These are phyloP conservation scores for Sordaria brevicollis DNA, from an alignment of 495 filamentous ascomycete genomes.

Conservation along the genomic window DNA sequence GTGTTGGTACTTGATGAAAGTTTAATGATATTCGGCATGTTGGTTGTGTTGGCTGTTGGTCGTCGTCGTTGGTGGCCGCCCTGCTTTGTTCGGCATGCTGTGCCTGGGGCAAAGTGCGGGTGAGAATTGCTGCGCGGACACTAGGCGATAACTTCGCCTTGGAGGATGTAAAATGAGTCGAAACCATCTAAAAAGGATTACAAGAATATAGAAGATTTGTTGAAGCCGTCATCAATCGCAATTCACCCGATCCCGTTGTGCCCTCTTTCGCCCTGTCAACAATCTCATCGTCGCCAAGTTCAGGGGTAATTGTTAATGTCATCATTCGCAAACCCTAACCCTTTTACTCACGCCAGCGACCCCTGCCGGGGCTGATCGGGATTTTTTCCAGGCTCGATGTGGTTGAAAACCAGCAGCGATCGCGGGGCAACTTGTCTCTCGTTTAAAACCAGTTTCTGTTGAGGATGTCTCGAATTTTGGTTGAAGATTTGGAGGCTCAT, in stretches of 20 bases:
- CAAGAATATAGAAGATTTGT: no score
- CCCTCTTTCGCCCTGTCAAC: background rate
- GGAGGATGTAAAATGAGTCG: rapidly evolving
- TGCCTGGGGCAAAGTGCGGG: background rate
- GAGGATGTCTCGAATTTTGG: background rate
- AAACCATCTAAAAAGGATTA: background rate
- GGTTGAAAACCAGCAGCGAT: background rate
- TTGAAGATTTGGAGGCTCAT: background rate
- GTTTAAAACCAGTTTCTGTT: background rate
- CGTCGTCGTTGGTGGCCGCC: background rate
- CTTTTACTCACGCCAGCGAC: background rate
- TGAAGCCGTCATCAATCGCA: no score
- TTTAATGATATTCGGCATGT: background rate
- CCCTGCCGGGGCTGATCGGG: background rate
- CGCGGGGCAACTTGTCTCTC: background rate
- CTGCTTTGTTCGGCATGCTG: background rate
- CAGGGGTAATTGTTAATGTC: background rate
- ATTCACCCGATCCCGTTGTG: background rate
- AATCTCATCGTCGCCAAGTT: background rate
- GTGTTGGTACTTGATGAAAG: no score
- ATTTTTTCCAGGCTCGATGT: background rate
- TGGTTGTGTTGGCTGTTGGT: background rate
- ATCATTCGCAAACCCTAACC: background rate
- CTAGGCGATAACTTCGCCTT: background rate
- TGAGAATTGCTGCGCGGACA: background rate